Base-by-base conservation (phyloP, 768 basidiomycete genomes). In the Trametes gibbosa region DNA sequence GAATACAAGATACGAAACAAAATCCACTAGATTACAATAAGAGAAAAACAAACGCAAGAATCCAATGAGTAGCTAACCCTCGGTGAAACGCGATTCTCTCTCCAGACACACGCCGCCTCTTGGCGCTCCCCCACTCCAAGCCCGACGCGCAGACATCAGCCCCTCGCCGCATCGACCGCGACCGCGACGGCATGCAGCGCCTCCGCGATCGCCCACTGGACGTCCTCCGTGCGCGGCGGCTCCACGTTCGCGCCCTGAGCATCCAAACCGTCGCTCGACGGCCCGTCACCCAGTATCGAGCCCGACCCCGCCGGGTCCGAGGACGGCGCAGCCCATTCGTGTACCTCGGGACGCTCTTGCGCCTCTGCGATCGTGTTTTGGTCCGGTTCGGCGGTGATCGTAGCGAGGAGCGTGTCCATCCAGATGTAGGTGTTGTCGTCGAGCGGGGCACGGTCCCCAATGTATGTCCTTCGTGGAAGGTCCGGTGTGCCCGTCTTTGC, bases 151-250 rank as follows among this genome's bases (percentile, higher is more conserved):
- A n/a, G n/a, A n/a, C n/a, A n/a, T n/a, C 55, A 77, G 73, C 45
- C 75, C 41, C 41, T 41, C 34, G 45, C 45, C 14, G 53, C 34
- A 13, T 46, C 55, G 24, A 49, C 55, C 41, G 37, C 40, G 24
- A 58, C 17, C 10, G 58, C 40, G 24, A 58, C 17, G 4, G 58
- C 51, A 17, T 50, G 46, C 19, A 59, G 25, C 27, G 58, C 58
- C n/a, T 49, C 37, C 27, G 58, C 58, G 27, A 59, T 53, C 29
- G 58, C 58, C 40, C 58, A 59, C 47, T 59, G 58, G 7, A 53
- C 39, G 2, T 59, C 58, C 16, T 49, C 29, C 58, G 25, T 17
- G 35, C 27, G 58, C 4, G 51, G 46, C 19, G 29, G 40, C 24
- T 16, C 19, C 37, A 29, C 46, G 19, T 47, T 9, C 46, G n/a